These are phyloP conservation scores for Linderniella brevidens DNA, from an alignment of 257 asterid genomes.

Conservation along the genomic window DNA sequence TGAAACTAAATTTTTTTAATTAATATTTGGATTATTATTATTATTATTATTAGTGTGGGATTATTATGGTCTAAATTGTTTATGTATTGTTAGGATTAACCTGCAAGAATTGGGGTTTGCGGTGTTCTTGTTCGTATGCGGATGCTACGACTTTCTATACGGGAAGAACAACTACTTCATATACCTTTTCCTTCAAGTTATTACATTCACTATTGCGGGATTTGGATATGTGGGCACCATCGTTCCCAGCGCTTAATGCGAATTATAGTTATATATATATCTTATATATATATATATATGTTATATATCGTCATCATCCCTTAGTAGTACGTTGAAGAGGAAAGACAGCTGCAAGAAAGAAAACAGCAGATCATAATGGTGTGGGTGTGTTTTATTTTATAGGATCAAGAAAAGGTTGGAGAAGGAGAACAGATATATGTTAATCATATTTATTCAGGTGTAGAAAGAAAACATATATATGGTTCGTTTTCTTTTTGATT, in stretches of 20 bases:
- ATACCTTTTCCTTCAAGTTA: slow-evolving; percentile 34
- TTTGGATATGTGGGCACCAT: slow-evolving; percentile 33
- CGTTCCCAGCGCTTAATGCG: slow-evolving; percentile 11
- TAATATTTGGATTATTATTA: background rate
- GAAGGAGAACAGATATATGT: too few species aligned
- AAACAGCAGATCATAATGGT: too few species aligned
- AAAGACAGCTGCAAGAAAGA: too few species aligned
- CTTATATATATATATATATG: background rate
- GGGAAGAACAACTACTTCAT: slow-evolving; percentile 26
- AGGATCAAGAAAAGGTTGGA: too few species aligned
- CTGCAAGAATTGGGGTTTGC: slow-evolving; percentile 26
- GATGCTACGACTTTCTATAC: slow-evolving; percentile 23
- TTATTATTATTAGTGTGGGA: background rate
- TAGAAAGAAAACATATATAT: too few species aligned
- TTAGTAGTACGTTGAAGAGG: too few species aligned
- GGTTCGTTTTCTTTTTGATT: too few species aligned
- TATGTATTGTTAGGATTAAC: slow-evolving; percentile 16
- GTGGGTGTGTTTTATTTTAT: too few species aligned
- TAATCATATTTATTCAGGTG: too few species aligned
- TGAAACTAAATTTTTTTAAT: background rate
- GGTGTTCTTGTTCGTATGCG: slow-evolving; percentile 24
- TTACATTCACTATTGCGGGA: slow-evolving; percentile 31
- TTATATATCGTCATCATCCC: too few species aligned
- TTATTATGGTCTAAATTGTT: background rate
- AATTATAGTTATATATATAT: background rate